Base-by-base conservation (phyloP, 2,329 filamentous ascomycete species). In the Scedosporium boydii region DNA sequence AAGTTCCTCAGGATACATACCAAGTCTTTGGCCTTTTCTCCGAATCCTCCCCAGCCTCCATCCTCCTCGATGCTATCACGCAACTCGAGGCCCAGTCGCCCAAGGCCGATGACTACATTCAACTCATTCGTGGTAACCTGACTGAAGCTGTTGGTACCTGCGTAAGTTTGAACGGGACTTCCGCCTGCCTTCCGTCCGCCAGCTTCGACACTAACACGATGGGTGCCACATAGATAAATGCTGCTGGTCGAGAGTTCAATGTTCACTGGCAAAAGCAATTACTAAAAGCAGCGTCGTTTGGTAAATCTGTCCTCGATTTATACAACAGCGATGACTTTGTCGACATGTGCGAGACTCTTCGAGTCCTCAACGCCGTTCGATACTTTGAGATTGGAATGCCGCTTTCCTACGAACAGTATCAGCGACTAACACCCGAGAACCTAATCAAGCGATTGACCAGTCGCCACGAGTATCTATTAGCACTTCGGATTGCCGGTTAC, bases 251-350 rank as follows among this genome's bases (percentile, higher is more conserved):
- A 64, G 95, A 99, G 73, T 97, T 92, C 72, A 91, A 87, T 68
- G 80, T 88, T 1, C 87, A 93, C 70, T 96, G 93, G 91, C 95
- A 99, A 71, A 99, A 98, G 72, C 87, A 96, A 68, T 80, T 99
- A 1, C 81, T 99, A n/a, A 96, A 96, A 72, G 95, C 95, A 5
- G 95, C 95, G 0, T 98, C 93, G 0, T 98, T 97, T 72, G 95
- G 95, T 65, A 99, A 99, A 74, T 98, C 95, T 0, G 95, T 98
- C 0, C 82, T 99, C 3, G 95, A 98, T 69, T 87, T 98, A 12
- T 99, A 98, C 76, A 97, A 95, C 74, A 97, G 93, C 70, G 95
- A 99, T 70, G 93, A 99, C 67, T 99, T 98, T 75, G 95, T 99
- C 61, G 93, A 98, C 66, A 98, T 97, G 88, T 96, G 92, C 68